Evolutionary conservation across 2,329 filamentous ascomycete genomes (phyloP).

Genomic region (Cercospora canescens): DNA sequence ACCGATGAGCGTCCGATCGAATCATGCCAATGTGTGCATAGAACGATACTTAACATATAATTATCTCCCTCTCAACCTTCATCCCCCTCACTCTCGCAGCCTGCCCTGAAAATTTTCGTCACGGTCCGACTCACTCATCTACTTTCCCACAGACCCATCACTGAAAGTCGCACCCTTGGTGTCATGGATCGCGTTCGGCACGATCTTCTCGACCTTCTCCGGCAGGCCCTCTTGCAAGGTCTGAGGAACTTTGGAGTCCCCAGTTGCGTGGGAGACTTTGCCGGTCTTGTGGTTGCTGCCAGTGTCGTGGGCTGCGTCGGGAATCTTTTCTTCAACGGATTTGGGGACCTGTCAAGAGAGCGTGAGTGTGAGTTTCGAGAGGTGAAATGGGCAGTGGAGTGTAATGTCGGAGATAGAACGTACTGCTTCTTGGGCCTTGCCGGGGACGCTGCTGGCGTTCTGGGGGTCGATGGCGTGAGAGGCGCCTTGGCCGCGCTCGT

Average conservation of each 20-base stretch:
- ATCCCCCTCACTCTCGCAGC: not conserved
- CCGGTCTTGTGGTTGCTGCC: slow-evolving; percentile 35
- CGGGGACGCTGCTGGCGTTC: slow-evolving; percentile 5
- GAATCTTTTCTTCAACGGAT: slow-evolving; percentile 23
- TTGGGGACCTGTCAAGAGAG: slow-evolving; percentile 29
- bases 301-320: slow-evolving; percentile 16
- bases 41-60: no score
- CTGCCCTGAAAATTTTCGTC: no score
- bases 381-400: not conserved
- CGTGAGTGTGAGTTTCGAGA: not conserved
- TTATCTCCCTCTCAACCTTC: no score
- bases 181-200: slow-evolving; percentile 48
- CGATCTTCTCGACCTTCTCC: slow-evolving; percentile 45
- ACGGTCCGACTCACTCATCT: not conserved
- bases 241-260: slow-evolving; percentile 44
- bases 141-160: slow-evolving; percentile 18
- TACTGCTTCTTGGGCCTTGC: slow-evolving; percentile 7
- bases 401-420: not conserved
- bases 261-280: slow-evolving; percentile 43
- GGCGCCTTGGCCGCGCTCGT: slow-evolving; percentile 41
- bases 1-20: no score
- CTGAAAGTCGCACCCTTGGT: slow-evolving; percentile 31
- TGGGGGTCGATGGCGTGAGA: slow-evolving; percentile 44
- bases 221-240: slow-evolving; percentile 47
- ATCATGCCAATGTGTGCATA: no score